Base-by-base conservation (phyloP, 177 flowering plant genomes). In the Vitis hybrid region DNA sequence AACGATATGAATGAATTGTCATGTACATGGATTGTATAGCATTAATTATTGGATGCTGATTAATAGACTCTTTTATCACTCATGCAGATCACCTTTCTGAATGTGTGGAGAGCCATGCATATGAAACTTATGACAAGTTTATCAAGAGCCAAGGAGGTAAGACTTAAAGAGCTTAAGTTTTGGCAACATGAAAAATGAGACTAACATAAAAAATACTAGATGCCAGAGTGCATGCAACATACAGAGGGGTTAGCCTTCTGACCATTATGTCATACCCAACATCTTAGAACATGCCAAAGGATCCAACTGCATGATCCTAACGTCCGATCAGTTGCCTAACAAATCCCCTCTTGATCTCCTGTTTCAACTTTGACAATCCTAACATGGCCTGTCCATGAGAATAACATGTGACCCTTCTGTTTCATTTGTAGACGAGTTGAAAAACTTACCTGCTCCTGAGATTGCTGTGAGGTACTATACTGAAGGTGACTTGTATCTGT, bases 71-170 rank as follows among this genome's bases (percentile, higher is more conserved):
- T 65, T 68, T 71, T 32, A 15, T 70, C 50, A 17, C 23, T 69
- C 68, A 6, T 77, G 79, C 92, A 95, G 97, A 95, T 85, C 97
- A 95, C 80, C 90, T 95, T 79, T 93, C 98, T 34, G 99, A 93
- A 84, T 90, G 97, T 62, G 99, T 95, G 62, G 99, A 96, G 85
- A 78, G 62, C 69, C 99, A 96, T 81, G 98, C 98, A 51, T 96
- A 62, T 81, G 83, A 76, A 78, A 93, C 99, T 70, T 96, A 91
- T 71, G 98, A 96, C 87, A 93, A 96, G 78, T 93, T 93, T 79
- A 81, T 96, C 84, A 96, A 83, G 80, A 84, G 75, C 17, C 75
- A 83, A 70, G 97, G 88, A 85, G 98, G 99, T 93, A 78, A 4
- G 65, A 6, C 64, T 52, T 11, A 39, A 12, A 12, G 48, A 30